Evolutionary conservation across 129 eudicot genomes (phyloP), one percentile per base, ranked within the genome.

Genomic region (Pseudognaphalium luteoalbum): DNA sequence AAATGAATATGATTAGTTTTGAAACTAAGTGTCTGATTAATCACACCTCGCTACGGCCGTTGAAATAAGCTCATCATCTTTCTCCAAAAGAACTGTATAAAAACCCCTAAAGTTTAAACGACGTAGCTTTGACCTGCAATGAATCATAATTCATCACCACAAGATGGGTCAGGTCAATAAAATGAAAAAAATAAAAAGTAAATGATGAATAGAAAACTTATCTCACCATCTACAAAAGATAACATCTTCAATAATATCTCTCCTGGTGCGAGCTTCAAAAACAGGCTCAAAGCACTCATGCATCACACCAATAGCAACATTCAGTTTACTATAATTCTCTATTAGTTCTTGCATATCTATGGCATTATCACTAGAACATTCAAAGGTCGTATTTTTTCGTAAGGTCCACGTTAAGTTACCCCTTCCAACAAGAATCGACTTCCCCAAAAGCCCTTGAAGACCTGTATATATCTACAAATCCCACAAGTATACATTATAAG

Each of bases 261-360:
- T 86, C 74, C 79, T 80, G 21, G 88, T 90, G 22, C 67, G 79
- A 78, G 91, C 84, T 77, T 93, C 97, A 78, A 83, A 85, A 64
- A 93, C 85, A 14, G 98, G 92, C 72, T 90, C 96, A 70, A 93
- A 93, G 72, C 97, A 93, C 75, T 93, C 98, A 52, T 90, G 96
- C 96, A 90, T 87, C 72, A 93, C 93, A 75, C 77, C 79, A 54
- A 88, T 87, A 74, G 97, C 97, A 68, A 93, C 85, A 77, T 79
- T 85, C 7, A 93, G 86, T 76, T 90, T 93, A 81, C 89, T 82
- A 76, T 85, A 86, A 70, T 52, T 80, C 73, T 90, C 93, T 19
- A 54, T 54, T 56, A 77, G 12, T 33, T 76, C 28, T 25, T 25
- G 28, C 28, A 25, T 25, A 25, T 25, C 81, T 67, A 77, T 63